Conservation (phyloP, 2,329 filamentous ascomycete genomes). For the Paracorniculantispora psalliotae region DNA sequence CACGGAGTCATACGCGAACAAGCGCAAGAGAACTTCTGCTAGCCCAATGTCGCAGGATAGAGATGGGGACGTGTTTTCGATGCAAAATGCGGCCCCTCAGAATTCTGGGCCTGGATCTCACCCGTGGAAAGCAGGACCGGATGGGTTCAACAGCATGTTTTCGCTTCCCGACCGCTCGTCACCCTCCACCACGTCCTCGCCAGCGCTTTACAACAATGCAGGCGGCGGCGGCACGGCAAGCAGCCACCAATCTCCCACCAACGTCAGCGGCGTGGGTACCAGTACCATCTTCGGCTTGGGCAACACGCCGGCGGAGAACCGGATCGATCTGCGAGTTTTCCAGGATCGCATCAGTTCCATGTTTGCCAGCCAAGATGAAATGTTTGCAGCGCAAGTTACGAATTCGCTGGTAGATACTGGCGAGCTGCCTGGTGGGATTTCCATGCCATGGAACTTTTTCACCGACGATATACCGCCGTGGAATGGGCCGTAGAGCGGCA, state of each 20-base stretch:
- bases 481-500: background rate
- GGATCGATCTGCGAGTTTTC: constrained; percentile 28
- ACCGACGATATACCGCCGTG: constrained; percentile 19
- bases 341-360: constrained; percentile 28
- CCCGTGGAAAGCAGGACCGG: constrained; percentile 27
- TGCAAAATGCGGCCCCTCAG: background rate
- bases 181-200: constrained; percentile 28
- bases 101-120: background rate
- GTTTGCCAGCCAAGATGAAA: constrained; percentile 28
- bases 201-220: constrained; percentile 20
- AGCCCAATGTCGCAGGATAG: constrained; percentile 19
- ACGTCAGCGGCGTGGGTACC: background rate
- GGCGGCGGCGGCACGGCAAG: constrained; percentile 20
- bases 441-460: constrained; percentile 27
- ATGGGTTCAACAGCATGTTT: background rate
- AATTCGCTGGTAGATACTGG: constrained; percentile 20
- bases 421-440: constrained; percentile 19
- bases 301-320: constrained; percentile 33
- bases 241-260: constrained; percentile 26
- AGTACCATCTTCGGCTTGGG: constrained; percentile 21
- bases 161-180: constrained; percentile 28
- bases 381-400: constrained; percentile 25
- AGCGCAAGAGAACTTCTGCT: constrained; percentile 28
- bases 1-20: constrained; percentile 21
- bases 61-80: background rate